A percentile compares a stretch with the other conserved stretches of the same genome.
These are phyloP conservation scores for Hymenochaete sp. DNA, from an alignment of 1,284 basidiomycete species.

Conservation along the genomic window DNA sequence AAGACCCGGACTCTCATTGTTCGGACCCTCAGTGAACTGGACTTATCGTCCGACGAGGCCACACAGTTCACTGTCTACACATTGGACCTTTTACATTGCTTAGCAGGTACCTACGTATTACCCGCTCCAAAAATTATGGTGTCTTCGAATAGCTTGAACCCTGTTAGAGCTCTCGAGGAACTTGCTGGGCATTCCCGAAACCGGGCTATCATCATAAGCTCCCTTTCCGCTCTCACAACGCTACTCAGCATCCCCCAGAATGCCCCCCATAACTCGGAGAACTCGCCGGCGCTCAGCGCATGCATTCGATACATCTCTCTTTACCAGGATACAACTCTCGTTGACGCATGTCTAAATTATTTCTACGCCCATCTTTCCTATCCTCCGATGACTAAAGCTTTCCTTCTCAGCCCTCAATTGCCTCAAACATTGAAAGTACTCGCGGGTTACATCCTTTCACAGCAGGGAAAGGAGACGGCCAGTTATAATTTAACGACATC, in stretches of 20 bases:
- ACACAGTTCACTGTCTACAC: slow-evolving; percentile 60
- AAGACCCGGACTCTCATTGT: slow-evolving; percentile 55
- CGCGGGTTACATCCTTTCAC: slow-evolving; percentile 52
- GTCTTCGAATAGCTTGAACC: slow-evolving; percentile 27
- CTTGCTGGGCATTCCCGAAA: slow-evolving; percentile 55
- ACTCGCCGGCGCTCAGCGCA: slow-evolving; percentile 49
- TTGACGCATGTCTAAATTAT: slow-evolving; percentile 65
- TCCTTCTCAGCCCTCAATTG: slow-evolving; percentile 62
- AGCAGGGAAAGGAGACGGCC: slow-evolving; percentile 62
- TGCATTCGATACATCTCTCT: slow-evolving; percentile 68
- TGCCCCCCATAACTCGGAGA: slow-evolving; percentile 38
- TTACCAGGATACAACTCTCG: slow-evolving; percentile 56
- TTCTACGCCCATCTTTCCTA: slow-evolving; percentile 69
- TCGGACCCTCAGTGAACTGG: slow-evolving; percentile 40
- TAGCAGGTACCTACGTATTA: slow-evolving; percentile 37
- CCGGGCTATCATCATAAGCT: slow-evolving; percentile 60
- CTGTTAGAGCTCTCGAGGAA: slow-evolving; percentile 41
- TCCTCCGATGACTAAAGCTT: slow-evolving; percentile 66
- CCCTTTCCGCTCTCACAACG: slow-evolving; percentile 49
- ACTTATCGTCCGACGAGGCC: slow-evolving; percentile 49
- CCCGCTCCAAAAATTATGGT: slow-evolving; percentile 29
- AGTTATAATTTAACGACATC: slow-evolving; percentile 50
- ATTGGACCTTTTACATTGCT: slow-evolving; percentile 54
- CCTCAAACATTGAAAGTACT: slow-evolving; percentile 58
- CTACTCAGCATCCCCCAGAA: slow-evolving; percentile 58